Evolutionary conservation across 2,329 filamentous ascomycete genomes (phyloP).

Genomic region (Lasiodiplodia sp.): DNA sequence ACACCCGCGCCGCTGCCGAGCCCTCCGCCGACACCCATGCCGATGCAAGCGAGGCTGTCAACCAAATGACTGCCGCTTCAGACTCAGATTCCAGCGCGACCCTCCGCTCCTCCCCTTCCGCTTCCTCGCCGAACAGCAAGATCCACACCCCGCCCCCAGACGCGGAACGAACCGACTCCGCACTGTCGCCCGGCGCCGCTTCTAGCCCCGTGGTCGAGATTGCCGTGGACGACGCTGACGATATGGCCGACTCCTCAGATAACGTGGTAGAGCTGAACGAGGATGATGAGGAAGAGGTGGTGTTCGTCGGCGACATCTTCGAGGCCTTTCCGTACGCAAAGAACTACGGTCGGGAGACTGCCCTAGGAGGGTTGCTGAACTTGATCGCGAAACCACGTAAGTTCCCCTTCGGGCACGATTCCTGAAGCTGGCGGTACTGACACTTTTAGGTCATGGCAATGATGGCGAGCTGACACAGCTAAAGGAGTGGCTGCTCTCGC

Average conservation of each 20-base stretch:
- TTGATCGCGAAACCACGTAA: constrained; percentile 26
- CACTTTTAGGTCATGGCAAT: neutral
- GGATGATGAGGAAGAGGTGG: constrained; percentile 29
- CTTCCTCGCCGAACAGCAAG: constrained; percentile 14
- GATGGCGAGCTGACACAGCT: constrained; percentile 26
- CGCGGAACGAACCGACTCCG: constrained; percentile 20
- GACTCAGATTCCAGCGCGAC: constrained; percentile 22
- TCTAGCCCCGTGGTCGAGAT: constrained; percentile 50
- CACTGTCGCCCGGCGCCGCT: constrained; percentile 31
- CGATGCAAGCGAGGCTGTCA: constrained; percentile 11
- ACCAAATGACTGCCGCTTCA: constrained; percentile 11
- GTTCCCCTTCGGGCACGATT: neutral
- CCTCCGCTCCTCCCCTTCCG: constrained; percentile 19
- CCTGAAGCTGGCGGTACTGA: neutral
- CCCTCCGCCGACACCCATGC: neutral
- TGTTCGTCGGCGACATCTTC: neutral
- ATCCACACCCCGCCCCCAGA: constrained; percentile 9
- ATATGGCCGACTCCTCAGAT: constrained; percentile 35
- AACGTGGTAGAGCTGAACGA: constrained; percentile 32
- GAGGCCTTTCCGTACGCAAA: constrained; percentile 42
- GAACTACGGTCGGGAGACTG: constrained; percentile 20
- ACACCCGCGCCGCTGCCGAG: constrained; percentile 3
- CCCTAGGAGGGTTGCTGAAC: constrained; percentile 13
- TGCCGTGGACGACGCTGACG: constrained; percentile 41
- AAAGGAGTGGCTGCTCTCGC: neutral